Evolutionary conservation across 2,329 filamentous ascomycete species (phyloP), one percentile per base, ranked within the genome.

Genomic region (Calcarisporium arbuscula): DNA sequence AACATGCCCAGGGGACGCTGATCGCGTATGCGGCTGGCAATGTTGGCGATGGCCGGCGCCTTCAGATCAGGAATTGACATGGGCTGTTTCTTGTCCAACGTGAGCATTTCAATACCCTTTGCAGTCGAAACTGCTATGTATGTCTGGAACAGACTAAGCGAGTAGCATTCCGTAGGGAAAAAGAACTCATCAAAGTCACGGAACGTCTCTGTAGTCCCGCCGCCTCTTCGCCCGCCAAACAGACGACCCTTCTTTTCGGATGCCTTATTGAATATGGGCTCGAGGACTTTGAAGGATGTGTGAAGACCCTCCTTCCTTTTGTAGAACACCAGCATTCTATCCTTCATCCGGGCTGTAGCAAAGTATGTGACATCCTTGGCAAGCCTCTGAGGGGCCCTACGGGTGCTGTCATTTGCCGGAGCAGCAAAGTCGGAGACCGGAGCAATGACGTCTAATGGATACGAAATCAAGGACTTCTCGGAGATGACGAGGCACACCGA

Each of bases 141-240:
- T 1, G 83, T 87, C 57, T 95, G 87, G 74, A 96, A 98, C 34
- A 98, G 76, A 59, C 95, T 96, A 55, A 98, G 84, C 30, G 85
- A 87, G 59, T 83, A 95, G 58, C 88, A 95, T 56, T 98, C 94
- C 3, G 85, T 82, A 0, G 92, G 92, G 48, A 98, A 89, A 63
- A 96, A 98, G 62, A 98, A 98, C 48, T 96, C 92, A 64, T 98
- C 92, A 57, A 89, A 98, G 54, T 98, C 92, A 43, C 92, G 83
- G 78, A 96, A 98, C 50, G 90, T 90, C 50, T 98, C 92, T 0
- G 90, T 95, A 40, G 76, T 80, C 15, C 87, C 87, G 8, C 74
- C 74, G 10, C 65, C 61, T 39, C 65, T 65, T 14, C 79, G 80
- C 44, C 67, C 61, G 25, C 76, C 71, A 43, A 81, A 80, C 11